Evolutionary conservation across 805 yeast species (phyloP), one percentile per base, ranked within the genome.

Genomic region (Jamesozyma piceae): DNA sequence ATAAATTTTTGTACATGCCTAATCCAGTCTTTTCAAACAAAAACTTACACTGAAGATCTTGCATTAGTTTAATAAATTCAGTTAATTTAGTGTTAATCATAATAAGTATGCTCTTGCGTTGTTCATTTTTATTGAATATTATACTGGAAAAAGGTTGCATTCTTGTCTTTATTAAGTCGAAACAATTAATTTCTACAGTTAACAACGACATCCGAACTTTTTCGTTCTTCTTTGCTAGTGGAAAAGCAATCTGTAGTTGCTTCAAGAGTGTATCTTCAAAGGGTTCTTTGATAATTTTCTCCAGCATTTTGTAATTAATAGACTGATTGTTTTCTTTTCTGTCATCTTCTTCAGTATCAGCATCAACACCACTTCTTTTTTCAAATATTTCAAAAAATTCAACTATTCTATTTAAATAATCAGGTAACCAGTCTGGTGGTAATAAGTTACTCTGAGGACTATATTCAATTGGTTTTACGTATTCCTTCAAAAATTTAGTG

Each of bases 351-450:
- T 18, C 24, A 5, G 19, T 6, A 2, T 14, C 9, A 3, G 35
- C 11, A 1, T 47, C 45, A 1, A 47, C 44, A 49, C 65, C 46
- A 5, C 45, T 34, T 19, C 48, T 57, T 22, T 32, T 41, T 17
- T 76, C 78, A 47, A 82, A 71, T 2, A 85, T 60, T 1, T 77
- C 76, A 43, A 80, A 67, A 24, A 82, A 66, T 14, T 77, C 81
- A 0, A 75, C 65, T 38, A 82, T 21, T 36, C 53, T 51, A 34
- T 43, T 49, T 24, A 62, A 71, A 50, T 80, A 78, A n/a, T 76
- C 80, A 38, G 74, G 66, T 19, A 84, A 64, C 88, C 94, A 89
- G 46, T 84, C 94, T 0, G 97, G 95, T 4, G 95, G 79, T 46
- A 80, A 75, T 19, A 84, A 65, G 46, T 85, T 85, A 24, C 35